Evolutionary conservation across 148 eudicot genomes (phyloP).

Genomic region (Oxyria digyna): DNA sequence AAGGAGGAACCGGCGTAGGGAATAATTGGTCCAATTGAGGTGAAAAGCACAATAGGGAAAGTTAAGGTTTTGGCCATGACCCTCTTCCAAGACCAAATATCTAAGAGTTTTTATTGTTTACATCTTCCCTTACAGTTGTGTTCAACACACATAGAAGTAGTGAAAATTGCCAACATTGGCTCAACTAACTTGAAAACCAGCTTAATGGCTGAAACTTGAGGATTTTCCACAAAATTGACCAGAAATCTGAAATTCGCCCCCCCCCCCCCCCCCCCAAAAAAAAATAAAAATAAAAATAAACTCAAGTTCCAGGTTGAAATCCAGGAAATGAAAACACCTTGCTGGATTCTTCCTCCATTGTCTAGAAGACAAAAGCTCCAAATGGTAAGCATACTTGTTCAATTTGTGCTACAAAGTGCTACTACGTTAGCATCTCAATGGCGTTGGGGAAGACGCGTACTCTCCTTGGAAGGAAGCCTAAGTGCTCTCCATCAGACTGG

Average conservation of each 20-base stretch:
- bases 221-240: background rate
- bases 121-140: too few relatives aligned
- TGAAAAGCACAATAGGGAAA: too few relatives aligned
- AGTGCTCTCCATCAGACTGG: constrained; percentile 88
- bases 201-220: background rate
- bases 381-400: background rate
- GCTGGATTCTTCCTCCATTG: background rate
- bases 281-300: background rate
- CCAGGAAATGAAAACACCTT: background rate
- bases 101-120: too few relatives aligned
- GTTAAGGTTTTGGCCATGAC: too few relatives aligned
- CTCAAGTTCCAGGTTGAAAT: background rate
- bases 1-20: too few relatives aligned
- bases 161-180: background rate
- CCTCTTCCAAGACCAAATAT: too few relatives aligned
- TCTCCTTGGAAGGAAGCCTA: constrained; percentile 86
- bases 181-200: background rate
- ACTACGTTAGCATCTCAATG: constrained; percentile 57
- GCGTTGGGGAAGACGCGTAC: constrained; percentile 54
- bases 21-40: too few relatives aligned
- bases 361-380: background rate
- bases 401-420: background rate
- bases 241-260: background rate
- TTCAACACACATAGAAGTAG: background rate
- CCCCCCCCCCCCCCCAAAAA: too few relatives aligned